These are phyloP conservation scores for Fraxinus angustifolia DNA, from an alignment of 305 asterid genomes.

Conservation along the genomic window DNA sequence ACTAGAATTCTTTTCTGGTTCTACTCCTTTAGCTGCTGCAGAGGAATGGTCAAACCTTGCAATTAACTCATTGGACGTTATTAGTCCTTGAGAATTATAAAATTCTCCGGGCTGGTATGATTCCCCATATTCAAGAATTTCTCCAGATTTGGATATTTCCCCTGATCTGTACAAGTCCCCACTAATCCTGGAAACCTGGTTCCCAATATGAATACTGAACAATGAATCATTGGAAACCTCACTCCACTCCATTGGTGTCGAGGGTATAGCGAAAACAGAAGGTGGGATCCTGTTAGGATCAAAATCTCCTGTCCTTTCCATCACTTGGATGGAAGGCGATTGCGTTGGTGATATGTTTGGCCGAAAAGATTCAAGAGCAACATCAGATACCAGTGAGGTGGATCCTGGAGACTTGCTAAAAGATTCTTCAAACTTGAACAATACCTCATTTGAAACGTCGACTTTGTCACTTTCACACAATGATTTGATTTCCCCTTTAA, in stretches of 20 bases:
- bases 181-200: conserved; percentile 15
- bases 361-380: conserved; percentile 32
- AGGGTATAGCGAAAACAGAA: conserved; percentile 33
- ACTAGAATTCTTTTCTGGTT: conserved; percentile 7
- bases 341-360: conserved; percentile 30
- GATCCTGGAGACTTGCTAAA: conserved; percentile 27
- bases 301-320: conserved; percentile 48
- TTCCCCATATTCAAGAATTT: conserved; percentile 20
- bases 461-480: conserved; percentile 16
- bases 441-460: conserved; percentile 25
- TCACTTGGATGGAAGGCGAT: conserved; percentile 55
- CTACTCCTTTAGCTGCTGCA: conserved; percentile 26
- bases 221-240: conserved; percentile 56
- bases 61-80: conserved; percentile 19
- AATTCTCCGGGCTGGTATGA: conserved; percentile 20
- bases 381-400: conserved; percentile 35
- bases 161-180: conserved; percentile 7
- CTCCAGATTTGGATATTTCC: conserved; percentile 22
- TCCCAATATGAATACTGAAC: conserved; percentile 56
- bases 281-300: conserved; percentile 48
- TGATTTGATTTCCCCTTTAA: conserved; percentile 18
- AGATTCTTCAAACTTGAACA: conserved; percentile 30
- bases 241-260: conserved; percentile 53
- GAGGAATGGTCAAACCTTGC: conserved; percentile 16
- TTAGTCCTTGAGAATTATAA: conserved; percentile 17